These are phyloP conservation scores for Phialophora tarda DNA, from an alignment of 2,329 filamentous ascomycete species.

Conservation along the genomic window DNA sequence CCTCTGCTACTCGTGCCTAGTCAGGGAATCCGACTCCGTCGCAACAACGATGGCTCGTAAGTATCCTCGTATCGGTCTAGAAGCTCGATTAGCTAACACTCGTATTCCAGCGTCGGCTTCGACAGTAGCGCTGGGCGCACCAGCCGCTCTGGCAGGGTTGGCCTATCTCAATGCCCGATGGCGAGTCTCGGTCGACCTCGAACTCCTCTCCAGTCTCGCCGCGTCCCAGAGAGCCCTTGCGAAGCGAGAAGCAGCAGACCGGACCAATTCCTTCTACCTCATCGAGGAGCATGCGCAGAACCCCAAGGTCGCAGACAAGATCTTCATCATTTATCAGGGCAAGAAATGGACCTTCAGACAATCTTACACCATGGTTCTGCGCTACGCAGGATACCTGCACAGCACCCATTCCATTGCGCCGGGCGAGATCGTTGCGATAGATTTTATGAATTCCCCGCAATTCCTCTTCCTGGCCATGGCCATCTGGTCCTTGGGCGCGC, in stretches of 20 bases:
- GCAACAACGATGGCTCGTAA: conserved; percentile 12
- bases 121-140: conserved; percentile 23
- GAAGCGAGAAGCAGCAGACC: conserved; percentile 60
- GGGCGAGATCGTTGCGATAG: conserved; percentile 77
- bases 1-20: not conserved
- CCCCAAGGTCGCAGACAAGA: conserved; percentile 55
- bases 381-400: conserved; percentile 77
- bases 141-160: conserved; percentile 67
- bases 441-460: conserved; percentile 80
- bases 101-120: conserved; percentile 10
- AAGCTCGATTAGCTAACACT: conserved; percentile 3
- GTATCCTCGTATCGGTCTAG: not conserved
- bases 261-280: conserved; percentile 74
- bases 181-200: conserved; percentile 67
- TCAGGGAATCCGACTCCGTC: not conserved
- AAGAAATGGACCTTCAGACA: conserved; percentile 75
- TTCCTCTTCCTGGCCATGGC: conserved; percentile 78
- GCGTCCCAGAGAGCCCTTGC: conserved; percentile 53
- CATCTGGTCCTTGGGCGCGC: conserved; percentile 81
- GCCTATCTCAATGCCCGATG: conserved; percentile 79
- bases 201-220: conserved; percentile 62
- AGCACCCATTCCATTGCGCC: conserved; percentile 66
- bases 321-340: conserved; percentile 72
- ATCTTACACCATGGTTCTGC: conserved; percentile 71
- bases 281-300: conserved; percentile 71